Conservation (phyloP, 2,329 filamentous ascomycete genomes). For the Monosporascus sp. region DNA sequence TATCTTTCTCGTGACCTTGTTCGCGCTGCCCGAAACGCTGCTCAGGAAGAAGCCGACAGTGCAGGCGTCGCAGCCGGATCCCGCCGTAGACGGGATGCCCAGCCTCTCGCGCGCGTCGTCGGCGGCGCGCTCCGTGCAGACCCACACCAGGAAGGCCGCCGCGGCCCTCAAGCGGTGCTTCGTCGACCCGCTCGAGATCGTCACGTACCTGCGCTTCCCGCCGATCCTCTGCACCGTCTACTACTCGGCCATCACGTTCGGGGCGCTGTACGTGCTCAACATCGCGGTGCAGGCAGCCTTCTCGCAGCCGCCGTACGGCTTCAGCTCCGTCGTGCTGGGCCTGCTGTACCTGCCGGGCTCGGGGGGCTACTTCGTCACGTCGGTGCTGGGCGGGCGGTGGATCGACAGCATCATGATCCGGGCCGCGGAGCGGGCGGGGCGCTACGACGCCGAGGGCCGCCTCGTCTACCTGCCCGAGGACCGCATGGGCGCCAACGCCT, state of each 20-base stretch:
- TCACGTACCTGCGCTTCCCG: slow-evolving; percentile 69
- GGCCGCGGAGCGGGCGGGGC: slow-evolving; percentile 64
- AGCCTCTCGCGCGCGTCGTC: slow-evolving; percentile 49
- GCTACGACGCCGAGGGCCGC: slow-evolving; percentile 62
- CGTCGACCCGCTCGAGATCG: slow-evolving; percentile 66
- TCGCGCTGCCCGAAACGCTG: slow-evolving; percentile 65
- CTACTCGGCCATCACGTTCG: slow-evolving; percentile 71
- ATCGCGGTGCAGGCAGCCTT: slow-evolving; percentile 72
- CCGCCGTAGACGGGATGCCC: slow-evolving; percentile 4
- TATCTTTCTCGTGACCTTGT: slow-evolving; percentile 50
- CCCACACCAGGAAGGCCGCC: slow-evolving; percentile 50
- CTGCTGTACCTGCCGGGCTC: slow-evolving; percentile 73
- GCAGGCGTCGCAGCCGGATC: not conserved
- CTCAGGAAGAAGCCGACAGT: slow-evolving; percentile 24
- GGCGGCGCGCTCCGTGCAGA: slow-evolving; percentile 57
- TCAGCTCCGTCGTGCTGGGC: slow-evolving; percentile 63
- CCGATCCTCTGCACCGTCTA: slow-evolving; percentile 69
- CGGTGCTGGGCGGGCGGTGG: slow-evolving; percentile 69
- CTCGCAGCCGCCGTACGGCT: slow-evolving; percentile 61
- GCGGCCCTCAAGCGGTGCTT: slow-evolving; percentile 55
- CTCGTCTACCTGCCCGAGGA: slow-evolving; percentile 72
- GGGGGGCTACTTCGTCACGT: slow-evolving; percentile 66
- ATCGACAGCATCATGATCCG: slow-evolving; percentile 76
- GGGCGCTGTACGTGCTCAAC: slow-evolving; percentile 71
- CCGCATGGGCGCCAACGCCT: slow-evolving; percentile 77